Evolutionary conservation across 208 protist genomes (phyloP).

Genomic region (Dictyostelium gargantuum): DNA sequence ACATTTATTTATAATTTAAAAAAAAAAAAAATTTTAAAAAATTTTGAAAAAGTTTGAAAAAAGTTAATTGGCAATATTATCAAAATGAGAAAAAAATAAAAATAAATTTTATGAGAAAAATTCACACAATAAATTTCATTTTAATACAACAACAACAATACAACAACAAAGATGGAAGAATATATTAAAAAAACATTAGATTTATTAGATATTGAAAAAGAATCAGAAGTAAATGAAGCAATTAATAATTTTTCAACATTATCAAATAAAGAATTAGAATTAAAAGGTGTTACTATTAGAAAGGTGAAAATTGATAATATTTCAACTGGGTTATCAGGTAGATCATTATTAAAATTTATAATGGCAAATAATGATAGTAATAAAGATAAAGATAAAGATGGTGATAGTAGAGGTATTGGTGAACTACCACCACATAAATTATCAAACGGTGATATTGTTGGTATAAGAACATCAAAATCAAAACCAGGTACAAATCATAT

Average conservation of each 20-base stretch:
- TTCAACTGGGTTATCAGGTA: slow-evolving; percentile 18
- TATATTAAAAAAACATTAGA: slow-evolving; percentile 38
- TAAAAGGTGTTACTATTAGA: slow-evolving; percentile 41
- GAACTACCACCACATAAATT: slow-evolving; percentile 49
- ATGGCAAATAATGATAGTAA: neutral
- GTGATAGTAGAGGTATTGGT: neutral
- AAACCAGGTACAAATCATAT: slow-evolving; percentile 10
- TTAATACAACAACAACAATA: too few species aligned
- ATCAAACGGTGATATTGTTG: slow-evolving; percentile 35
- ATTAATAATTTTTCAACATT: neutral
- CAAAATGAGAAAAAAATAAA: too few species aligned
- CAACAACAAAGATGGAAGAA: neutral
- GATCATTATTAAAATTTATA: neutral
- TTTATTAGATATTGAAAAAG: slow-evolving; percentile 61
- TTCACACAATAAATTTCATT: too few species aligned
- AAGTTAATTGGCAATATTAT: too few species aligned
- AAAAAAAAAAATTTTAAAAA: too few species aligned
- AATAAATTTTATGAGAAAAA: too few species aligned
- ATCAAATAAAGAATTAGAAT: slow-evolving; percentile 20
- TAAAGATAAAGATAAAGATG: neutral
- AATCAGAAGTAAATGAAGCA: slow-evolving; percentile 48
- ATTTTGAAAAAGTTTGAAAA: too few species aligned
- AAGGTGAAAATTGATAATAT: slow-evolving; percentile 9
- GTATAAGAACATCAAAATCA: slow-evolving; percentile 1
- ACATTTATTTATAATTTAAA: too few species aligned